Evolutionary conservation across 73 alveolate species (phyloP).

Genomic region (Uronychia binucleata): DNA sequence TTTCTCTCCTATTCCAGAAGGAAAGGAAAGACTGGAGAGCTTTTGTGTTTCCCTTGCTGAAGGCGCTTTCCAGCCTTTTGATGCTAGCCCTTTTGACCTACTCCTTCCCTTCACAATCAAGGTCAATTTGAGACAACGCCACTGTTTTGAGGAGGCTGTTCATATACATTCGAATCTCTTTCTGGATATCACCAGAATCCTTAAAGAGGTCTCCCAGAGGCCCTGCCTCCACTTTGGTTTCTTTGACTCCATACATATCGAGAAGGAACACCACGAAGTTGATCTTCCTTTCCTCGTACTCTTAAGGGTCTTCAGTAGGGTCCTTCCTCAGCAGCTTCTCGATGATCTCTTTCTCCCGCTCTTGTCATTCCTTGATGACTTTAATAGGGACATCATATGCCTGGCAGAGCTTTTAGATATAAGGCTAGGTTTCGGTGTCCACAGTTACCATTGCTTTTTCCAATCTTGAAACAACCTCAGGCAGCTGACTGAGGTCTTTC

Average conservation of each 20-base stretch:
- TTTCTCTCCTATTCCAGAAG: no score
- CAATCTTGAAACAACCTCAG: no score
- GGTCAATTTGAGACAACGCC: neutral
- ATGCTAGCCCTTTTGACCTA: no score
- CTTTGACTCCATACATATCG: neutral
- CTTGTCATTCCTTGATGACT: neutral
- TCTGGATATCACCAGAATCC: neutral
- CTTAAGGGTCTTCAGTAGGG: neutral
- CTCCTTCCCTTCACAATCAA: neutral
- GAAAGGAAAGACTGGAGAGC: neutral
- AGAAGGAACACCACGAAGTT: neutral
- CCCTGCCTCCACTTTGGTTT: neutral
- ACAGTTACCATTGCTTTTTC: no score
- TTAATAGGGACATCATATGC: no score
- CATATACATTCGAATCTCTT: neutral
- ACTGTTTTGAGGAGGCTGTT: neutral
- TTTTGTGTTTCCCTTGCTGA: neutral
- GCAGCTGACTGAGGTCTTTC: no score
- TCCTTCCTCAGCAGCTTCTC: neutral
- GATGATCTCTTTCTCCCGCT: neutral
- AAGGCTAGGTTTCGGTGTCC: no score
- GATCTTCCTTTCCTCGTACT: neutral
- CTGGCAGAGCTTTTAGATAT: no score
- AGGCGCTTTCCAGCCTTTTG: neutral
- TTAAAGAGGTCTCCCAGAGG: neutral